A percentile compares a stretch with the other conserved stretches of the same genome.
Evolutionary conservation across 331 rosid species (phyloP).

Genomic region (Prunus yedoensis): DNA sequence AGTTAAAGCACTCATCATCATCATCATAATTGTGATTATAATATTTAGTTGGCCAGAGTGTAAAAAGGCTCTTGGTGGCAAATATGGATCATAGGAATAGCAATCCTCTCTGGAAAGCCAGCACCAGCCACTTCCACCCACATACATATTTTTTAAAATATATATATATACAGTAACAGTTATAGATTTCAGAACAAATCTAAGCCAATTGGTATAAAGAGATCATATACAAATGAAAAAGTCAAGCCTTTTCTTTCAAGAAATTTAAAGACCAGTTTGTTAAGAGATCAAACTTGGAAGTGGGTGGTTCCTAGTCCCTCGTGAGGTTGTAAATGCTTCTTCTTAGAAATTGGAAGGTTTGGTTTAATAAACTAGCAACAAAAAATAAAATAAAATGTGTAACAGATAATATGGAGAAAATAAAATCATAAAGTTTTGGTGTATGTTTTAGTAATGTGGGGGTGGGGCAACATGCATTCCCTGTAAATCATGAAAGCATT

Average conservation of each 20-base stretch:
- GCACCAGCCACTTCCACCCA: slow-evolving; percentile 30
- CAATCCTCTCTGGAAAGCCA: slow-evolving; percentile 22
- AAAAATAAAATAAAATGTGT: no score
- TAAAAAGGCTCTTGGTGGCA: slow-evolving; percentile 4
- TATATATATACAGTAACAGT: neutral
- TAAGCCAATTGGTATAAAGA: neutral
- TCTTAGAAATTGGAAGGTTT: slow-evolving; percentile 7
- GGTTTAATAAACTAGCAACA: neutral
- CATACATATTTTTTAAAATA: no score
- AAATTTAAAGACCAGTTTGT: slow-evolving; percentile 31
- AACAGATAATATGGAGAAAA: neutral
- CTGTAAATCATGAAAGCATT: slow-evolving; percentile 57
- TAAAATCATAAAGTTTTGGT: neutral
- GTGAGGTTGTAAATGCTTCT: slow-evolving; percentile 22
- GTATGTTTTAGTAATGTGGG: neutral
- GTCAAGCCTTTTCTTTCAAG: slow-evolving; percentile 47
- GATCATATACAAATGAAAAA: neutral
- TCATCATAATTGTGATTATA: slow-evolving; percentile 10
- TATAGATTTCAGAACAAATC: slow-evolving; percentile 19
- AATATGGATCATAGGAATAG: slow-evolving; percentile 7
- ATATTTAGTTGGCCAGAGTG: slow-evolving; percentile 27
- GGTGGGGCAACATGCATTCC: slow-evolving; percentile 39
- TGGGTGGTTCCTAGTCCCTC: slow-evolving; percentile 34
- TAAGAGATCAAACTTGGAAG: slow-evolving; percentile 39
- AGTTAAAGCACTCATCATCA: slow-evolving; percentile 34